phyloP scores from a whole-genome alignment of 164 flowering plant genomes.

The Dillenia suffruticosa region DNA sequence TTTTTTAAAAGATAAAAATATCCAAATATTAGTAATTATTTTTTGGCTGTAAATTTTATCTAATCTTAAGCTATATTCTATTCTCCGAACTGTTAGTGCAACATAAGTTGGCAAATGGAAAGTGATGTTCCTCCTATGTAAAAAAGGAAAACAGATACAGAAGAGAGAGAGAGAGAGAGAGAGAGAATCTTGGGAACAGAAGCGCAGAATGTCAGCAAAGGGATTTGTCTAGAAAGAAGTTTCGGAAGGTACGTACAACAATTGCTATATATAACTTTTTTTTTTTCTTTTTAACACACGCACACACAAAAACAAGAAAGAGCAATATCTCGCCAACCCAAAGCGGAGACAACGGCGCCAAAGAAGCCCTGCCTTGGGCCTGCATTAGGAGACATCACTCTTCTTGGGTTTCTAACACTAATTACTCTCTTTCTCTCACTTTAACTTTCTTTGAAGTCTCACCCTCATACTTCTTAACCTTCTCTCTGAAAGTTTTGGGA shows the following conservation, averaged over 20 bases:
- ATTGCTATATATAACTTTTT: not conserved
- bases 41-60: no score
- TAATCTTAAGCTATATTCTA: no score
- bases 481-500: conserved; percentile 21
- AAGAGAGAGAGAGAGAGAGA: not conserved
- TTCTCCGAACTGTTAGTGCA: no score
- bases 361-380: conserved; percentile 60
- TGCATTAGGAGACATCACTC: conserved; percentile 45
- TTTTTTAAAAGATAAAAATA: no score
- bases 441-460: no score
- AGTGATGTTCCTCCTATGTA: no score
- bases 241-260: conserved; percentile 32
- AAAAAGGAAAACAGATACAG: not conserved
- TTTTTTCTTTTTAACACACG: not conserved
- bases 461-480: not conserved
- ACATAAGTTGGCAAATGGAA: no score
- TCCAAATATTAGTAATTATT: no score
- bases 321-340: conserved; percentile 11
- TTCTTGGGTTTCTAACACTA: conserved; percentile 34
- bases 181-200: conserved; percentile 45
- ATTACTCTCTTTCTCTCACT: conserved; percentile 2
- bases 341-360: conserved; percentile 88
- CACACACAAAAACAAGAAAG: conserved; percentile 5
- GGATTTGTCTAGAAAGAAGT: conserved; percentile 46
- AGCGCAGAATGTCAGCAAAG: conserved; percentile 75